phyloP scores from a whole-genome alignment of 2,329 filamentous ascomycete species.

The Rhinocladiella similis region DNA sequence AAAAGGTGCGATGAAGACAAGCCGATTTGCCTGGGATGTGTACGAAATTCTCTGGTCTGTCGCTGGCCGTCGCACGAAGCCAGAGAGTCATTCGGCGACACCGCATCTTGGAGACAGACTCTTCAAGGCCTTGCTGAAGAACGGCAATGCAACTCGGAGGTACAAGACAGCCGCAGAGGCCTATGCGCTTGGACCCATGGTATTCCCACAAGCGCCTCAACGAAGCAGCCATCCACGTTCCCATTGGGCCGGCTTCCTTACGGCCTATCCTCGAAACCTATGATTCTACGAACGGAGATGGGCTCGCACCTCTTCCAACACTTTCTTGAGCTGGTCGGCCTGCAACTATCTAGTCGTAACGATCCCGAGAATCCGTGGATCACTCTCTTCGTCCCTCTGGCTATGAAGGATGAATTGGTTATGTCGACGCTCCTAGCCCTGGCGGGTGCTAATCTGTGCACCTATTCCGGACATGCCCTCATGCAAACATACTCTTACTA shows the following conservation, averaged over 20 bases:
- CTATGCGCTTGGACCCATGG: too few species aligned
- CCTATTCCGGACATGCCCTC: not conserved
- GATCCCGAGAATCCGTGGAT: not conserved
- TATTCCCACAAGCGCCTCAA: too few species aligned
- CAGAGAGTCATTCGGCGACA: not conserved
- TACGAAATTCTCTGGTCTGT: not conserved
- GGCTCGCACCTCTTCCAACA: not conserved
- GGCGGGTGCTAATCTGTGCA: not conserved
- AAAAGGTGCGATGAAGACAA: not conserved
- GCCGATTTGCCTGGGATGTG: not conserved
- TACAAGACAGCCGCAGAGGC: not conserved
- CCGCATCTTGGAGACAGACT: not conserved
- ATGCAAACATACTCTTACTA: not conserved
- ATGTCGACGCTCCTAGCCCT: not conserved
- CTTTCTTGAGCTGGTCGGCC: not conserved
- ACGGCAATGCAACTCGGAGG: not conserved
- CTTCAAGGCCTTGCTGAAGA: not conserved
- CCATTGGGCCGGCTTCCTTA: not conserved
- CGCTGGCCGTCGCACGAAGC: not conserved
- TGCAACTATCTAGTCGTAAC: not conserved
- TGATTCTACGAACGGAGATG: not conserved
- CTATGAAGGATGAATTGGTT: not conserved
- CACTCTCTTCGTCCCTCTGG: not conserved
- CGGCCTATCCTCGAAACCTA: not conserved
- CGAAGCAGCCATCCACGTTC: not conserved